Conservation (phyloP, 352 stramenopile species). For the Globisporangium orthogonon region DNA sequence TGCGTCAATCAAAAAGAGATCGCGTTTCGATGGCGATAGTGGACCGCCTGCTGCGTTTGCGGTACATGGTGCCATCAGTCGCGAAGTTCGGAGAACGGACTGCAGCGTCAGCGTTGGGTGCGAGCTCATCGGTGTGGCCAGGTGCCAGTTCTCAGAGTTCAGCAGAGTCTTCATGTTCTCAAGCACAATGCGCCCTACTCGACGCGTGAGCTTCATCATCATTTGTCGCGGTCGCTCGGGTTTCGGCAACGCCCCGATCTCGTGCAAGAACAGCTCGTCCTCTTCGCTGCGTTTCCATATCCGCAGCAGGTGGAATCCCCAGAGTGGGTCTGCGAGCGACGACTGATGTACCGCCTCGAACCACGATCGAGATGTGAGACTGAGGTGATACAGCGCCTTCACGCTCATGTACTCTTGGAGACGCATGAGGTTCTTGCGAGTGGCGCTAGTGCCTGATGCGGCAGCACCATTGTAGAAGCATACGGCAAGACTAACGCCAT, state of each 20-base stretch:
- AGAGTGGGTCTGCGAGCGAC: conserved; percentile 31
- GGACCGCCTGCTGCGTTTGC: neutral
- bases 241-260: conserved; percentile 34
- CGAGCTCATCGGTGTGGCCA: conserved; percentile 27
- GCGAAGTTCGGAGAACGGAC: conserved; percentile 8
- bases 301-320: conserved; percentile 36
- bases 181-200: conserved; percentile 31
- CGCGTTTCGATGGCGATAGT: neutral
- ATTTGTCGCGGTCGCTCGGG: conserved; percentile 34
- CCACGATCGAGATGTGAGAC: conserved; percentile 39
- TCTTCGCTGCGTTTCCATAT: conserved; percentile 29
- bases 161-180: conserved; percentile 53
- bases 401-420: conserved; percentile 40
- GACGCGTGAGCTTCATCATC: conserved; percentile 43
- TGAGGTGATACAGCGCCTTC: conserved; percentile 35
- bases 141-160: conserved; percentile 41
- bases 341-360: conserved; percentile 39
- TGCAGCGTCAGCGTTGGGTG: conserved; percentile 14
- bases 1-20: conserved; percentile 3
- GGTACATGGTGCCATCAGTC: neutral
- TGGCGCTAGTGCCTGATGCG: conserved; percentile 7
- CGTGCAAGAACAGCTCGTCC: conserved; percentile 28
- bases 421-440: conserved; percentile 31
- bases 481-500: conserved; percentile 20
- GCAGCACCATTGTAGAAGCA: conserved; percentile 18